Evolutionary conservation across 2,329 filamentous ascomycete species (phyloP), one percentile per base, ranked within the genome.

Genomic region (Trichoderma sp.): DNA sequence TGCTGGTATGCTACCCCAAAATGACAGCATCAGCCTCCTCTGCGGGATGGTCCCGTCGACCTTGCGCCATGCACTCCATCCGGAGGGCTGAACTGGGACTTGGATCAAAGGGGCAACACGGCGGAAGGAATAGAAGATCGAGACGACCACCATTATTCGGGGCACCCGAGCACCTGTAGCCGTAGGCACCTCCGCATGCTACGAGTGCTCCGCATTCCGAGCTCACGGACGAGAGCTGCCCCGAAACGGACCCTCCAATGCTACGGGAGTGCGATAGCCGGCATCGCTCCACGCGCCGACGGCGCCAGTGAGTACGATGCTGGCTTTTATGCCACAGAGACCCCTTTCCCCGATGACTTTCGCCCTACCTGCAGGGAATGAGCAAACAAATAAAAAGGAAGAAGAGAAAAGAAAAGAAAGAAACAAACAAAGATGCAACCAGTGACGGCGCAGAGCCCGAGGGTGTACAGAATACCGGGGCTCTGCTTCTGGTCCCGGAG

Each of bases 11-110:
- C 10, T 12, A 7, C 7, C 30, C 30, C 26, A 15, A 60, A 15
- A 60, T 50, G 44, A 45, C 17, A 60, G 50, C 28, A 45, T 47
- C 59, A 55, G 50, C 59, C 26, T 52, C 41, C 48, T 26, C 50
- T 55, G 59, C 59, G 59, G 58, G 24, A 26, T 50, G 39, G 19
- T 39, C 59, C 10, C 26, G 50, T 50, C 54, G 59, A 54, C 48
- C 43, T 63, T 63, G 59, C 48, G 48, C 59, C 47, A 62, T 62
- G 59, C 44, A 52, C 50, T 63, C 59, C 59, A 63, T 63, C 45
- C 28, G 24, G 30, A 50, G 45, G 48, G 48, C 47, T 52, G 47
- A 45, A 52, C 17, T 47, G 47, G 34, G 39, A 15, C 48, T 19
- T 61, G 47, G n/a, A 26, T 52, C 7, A 61, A 63, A 63, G 41